These are phyloP conservation scores for Cucurbita ficifolia DNA, from an alignment of 306 rosid species.

Conservation along the genomic window DNA sequence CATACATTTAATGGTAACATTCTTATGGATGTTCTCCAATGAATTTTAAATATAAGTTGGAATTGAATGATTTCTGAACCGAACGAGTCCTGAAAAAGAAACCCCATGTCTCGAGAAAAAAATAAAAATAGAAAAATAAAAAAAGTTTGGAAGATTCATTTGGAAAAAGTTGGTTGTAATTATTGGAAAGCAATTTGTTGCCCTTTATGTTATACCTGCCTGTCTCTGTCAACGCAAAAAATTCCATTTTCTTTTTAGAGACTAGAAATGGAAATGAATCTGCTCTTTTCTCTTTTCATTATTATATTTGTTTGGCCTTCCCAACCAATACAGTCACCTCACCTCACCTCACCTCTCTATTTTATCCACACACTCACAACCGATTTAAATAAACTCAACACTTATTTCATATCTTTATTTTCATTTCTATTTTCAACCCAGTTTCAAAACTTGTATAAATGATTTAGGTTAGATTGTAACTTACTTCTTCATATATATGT, in stretches of 20 bases:
- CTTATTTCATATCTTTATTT: no score
- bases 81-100: neutral
- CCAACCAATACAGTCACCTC: neutral
- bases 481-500: no score
- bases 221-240: neutral
- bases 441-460: no score
- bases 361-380: neutral
- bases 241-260: neutral
- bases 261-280: neutral
- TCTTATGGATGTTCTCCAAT: no score
- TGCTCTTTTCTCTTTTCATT: neutral
- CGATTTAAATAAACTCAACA: neutral
- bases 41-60: no score
- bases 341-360: neutral
- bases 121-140: neutral
- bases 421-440: no score
- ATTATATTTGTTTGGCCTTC: neutral
- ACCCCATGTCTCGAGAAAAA: neutral
- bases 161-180: neutral
- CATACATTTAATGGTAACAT: neutral
- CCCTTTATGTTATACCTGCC: neutral
- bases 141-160: neutral
- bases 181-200: neutral
- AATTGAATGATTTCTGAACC: no score
- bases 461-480: no score